phyloP scores from a whole-genome alignment of 345 rosid species.

The Microthlaspi erraticum region DNA sequence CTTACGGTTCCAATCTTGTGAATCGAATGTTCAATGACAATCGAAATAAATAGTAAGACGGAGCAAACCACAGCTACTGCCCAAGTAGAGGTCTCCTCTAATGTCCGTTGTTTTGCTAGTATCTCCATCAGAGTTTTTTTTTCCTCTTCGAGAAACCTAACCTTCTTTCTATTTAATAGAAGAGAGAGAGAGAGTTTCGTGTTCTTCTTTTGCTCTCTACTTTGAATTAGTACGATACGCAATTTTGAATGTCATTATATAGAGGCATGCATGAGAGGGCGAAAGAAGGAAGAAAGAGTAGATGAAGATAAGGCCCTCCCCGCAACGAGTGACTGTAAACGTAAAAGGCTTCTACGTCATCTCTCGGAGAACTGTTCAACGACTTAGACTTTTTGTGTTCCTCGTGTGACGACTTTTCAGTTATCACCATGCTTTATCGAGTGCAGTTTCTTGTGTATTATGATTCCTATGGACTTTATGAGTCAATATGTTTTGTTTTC shows the following conservation, averaged over 20 bases:
- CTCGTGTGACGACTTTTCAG: slow-evolving; percentile 13
- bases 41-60: slow-evolving; percentile 57
- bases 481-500: slow-evolving; percentile 6
- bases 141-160: neutral
- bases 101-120: slow-evolving; percentile 46
- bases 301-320: slow-evolving; percentile 34
- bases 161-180: neutral
- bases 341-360: neutral
- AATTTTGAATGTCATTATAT: slow-evolving; percentile 3
- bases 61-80: slow-evolving; percentile 81
- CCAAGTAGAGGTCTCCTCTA: slow-evolving; percentile 81
- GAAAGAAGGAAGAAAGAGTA: slow-evolving; percentile 11
- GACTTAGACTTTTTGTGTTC: slow-evolving; percentile 7
- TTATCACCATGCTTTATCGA: slow-evolving; percentile 1
- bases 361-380: slow-evolving; percentile 23
- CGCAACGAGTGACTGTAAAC: slow-evolving; percentile 3
- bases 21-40: slow-evolving; percentile 60
- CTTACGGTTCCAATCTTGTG: slow-evolving; percentile 48
- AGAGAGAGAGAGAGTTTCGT: neutral
- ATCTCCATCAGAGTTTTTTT: slow-evolving; percentile 32
- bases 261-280: neutral
- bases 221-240: slow-evolving; percentile 7
- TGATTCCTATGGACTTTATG: neutral
- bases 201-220: slow-evolving; percentile 8
- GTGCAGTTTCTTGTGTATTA: neutral